Evolutionary conservation across 768 basidiomycete species (phyloP).

Genomic region (Pleurotus tuber-regium): DNA sequence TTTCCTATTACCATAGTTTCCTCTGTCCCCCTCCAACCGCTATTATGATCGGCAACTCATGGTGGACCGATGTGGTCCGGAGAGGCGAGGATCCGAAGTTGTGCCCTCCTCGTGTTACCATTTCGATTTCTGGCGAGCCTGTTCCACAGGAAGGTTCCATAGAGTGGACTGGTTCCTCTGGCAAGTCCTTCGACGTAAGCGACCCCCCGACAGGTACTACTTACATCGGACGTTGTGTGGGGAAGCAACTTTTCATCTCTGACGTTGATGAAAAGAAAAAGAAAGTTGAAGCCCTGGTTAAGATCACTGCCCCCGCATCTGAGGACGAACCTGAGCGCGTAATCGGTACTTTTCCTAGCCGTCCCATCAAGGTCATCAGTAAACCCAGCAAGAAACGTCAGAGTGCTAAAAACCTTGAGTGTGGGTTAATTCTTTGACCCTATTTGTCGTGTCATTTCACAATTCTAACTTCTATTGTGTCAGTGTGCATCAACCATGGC

Average conservation of each 20-base stretch:
- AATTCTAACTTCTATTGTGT: constrained; percentile 12
- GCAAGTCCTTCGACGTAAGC: constrained; percentile 79
- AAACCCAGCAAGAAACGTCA: constrained; percentile 98
- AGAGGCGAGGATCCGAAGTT: constrained; percentile 73
- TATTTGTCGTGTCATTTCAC: constrained; percentile 12
- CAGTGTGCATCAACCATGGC: constrained; percentile 96
- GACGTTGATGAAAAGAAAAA: constrained; percentile 95
- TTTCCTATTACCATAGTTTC: constrained; percentile 49
- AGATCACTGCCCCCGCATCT: constrained; percentile 75
- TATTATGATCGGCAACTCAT: constrained; percentile 89
- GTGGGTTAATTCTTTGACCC: constrained; percentile 47
- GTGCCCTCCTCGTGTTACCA: constrained; percentile 76
- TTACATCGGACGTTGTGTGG: constrained; percentile 89
- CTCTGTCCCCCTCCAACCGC: constrained; percentile 93
- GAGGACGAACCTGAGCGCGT: constrained; percentile 81
- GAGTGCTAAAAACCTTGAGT: constrained; percentile 88
- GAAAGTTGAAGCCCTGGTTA: constrained; percentile 91
- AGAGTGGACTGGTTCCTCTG: constrained; percentile 85
- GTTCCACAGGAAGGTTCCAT: constrained; percentile 81
- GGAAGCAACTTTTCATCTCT: constrained; percentile 93
- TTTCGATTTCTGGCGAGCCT: constrained; percentile 91
- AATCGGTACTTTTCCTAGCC: constrained; percentile 87
- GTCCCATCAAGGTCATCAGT: constrained; percentile 97
- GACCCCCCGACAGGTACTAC: constrained; percentile 81
- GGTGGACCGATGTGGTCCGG: constrained; percentile 85